Base-by-base conservation (phyloP, 2,329 filamentous ascomycete genomes). In the Ilyonectria sp. region DNA sequence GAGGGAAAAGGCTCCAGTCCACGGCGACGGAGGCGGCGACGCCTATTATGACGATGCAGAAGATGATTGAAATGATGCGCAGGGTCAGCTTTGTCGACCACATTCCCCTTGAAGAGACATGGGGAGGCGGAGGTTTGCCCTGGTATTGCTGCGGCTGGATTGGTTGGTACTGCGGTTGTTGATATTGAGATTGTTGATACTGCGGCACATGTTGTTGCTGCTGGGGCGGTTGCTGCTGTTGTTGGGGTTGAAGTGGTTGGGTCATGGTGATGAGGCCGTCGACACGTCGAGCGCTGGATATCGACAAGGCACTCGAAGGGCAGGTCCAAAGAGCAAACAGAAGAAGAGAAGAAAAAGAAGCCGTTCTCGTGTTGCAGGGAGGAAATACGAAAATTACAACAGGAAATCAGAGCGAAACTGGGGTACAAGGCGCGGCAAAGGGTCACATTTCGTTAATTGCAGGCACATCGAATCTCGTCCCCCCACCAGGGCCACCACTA, bases 21-120 rank as follows among this genome's bases (percentile, higher is more conserved):
- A 37, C 40, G 2, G 53, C 43, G 31, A 68, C n/a, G 13, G 23
- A 44, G 23, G 56, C 57, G 9, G 23, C 15, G 29, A 62, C 6
- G 19, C 58, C 62, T 23, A 69, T 59, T 8, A 69, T 19, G 47
- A 69, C 19, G 57, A 66, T 11, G 10, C 37, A 37, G 10, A 33
- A 66, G 15, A 63, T 37, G 26, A 63, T 60, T 15, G 67, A 69
- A 17, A 31, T 4, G 21, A 63, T 46, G n/a, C 63, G 63, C 10
- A 69, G 33, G 10, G 29, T 13, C 8, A 69, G 49, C 40, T 69
- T 69, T 33, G 37, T 31, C 10, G 47, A 21, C 40, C 54, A 69
- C 54, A 66, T 66, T 54, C 61, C 52, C 15, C 35, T 54, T 6
- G 65, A 23, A 7, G 65, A 68, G 33, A 59, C 21, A 33, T 64